Conservation (phyloP, 768 basidiomycete species). For the Lactarius hatsudake region DNA sequence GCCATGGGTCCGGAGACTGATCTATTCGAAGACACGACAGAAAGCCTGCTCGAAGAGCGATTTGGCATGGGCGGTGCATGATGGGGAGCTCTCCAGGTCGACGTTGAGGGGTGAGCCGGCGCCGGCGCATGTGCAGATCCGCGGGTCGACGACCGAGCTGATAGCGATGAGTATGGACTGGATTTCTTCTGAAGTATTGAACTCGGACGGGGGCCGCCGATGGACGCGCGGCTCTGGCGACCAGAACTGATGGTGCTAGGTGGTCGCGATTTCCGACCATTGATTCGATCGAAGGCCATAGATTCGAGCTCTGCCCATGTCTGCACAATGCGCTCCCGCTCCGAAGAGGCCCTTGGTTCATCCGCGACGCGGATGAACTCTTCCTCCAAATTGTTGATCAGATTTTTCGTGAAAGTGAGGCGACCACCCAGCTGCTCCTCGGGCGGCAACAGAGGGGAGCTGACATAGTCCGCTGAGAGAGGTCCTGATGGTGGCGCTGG, state of each 20-base stretch:
- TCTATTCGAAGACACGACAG: conserved; percentile 51
- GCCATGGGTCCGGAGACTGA: conserved; percentile 67
- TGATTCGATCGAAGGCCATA: conserved; percentile 70
- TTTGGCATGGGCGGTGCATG: conserved; percentile 34
- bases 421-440: conserved; percentile 67
- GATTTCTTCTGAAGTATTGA: conserved; percentile 33
- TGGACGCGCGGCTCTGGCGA: conserved; percentile 54
- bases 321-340: conserved; percentile 66
- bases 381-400: conserved; percentile 47
- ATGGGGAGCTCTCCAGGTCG: conserved; percentile 51
- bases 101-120: conserved; percentile 44
- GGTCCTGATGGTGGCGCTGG: conserved; percentile 56
- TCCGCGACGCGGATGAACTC: conserved; percentile 44
- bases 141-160: conserved; percentile 34
- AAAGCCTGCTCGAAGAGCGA: conserved; percentile 59
- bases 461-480: conserved; percentile 49
- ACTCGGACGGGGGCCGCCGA: conserved; percentile 27
- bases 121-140: conserved; percentile 39
- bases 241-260: conserved; percentile 64
- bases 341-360: conserved; percentile 59
- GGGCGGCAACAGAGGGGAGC: conserved; percentile 45
- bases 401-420: conserved; percentile 57
- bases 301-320: conserved; percentile 80
- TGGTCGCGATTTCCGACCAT: conserved; percentile 61
- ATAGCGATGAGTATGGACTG: conserved; percentile 41